Percentiles rank a stretch among this genome's conserved stretches.
Conservation (phyloP, 352 stramenopile genomes). For the Globisporangium radiosum region DNA sequence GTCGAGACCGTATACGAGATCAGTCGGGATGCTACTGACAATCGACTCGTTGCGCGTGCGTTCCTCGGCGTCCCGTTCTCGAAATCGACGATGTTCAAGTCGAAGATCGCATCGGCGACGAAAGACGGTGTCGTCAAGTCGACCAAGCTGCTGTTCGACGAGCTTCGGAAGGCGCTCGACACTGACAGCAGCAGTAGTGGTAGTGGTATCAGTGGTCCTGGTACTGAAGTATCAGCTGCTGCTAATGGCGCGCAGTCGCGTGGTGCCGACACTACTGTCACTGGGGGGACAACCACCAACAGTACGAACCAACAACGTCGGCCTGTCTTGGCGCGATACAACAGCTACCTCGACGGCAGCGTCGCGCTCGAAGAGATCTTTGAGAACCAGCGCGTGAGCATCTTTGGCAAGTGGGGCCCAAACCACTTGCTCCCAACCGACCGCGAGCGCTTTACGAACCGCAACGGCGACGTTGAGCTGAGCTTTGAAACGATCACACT, state of each 20-base stretch:
- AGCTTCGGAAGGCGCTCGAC: constrained; percentile 38
- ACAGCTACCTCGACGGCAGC: constrained; percentile 64
- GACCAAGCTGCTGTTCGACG: constrained; percentile 46
- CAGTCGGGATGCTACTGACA: constrained; percentile 30
- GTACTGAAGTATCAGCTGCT: no score
- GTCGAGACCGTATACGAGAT: constrained; percentile 58
- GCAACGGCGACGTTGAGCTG: constrained; percentile 67
- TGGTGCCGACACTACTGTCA: no score
- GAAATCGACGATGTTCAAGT: constrained; percentile 82
- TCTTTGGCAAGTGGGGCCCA: constrained; percentile 84
- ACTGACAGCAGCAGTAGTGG: constrained; percentile 8
- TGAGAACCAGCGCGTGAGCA: constrained; percentile 83
- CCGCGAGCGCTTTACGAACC: constrained; percentile 73
- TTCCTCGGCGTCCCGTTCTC: constrained; percentile 71
- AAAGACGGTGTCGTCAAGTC: constrained; percentile 63
- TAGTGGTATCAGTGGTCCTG: background rate
- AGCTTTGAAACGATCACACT: constrained; percentile 74
- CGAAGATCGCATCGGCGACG: constrained; percentile 71
- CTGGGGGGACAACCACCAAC: no score
- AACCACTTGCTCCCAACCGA: constrained; percentile 82
- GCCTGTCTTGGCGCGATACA: constrained; percentile 43
- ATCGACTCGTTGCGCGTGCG: constrained; percentile 35
- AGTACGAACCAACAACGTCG: constrained; percentile 3
- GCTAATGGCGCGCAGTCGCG: background rate
- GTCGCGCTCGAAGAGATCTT: constrained; percentile 84